These are phyloP conservation scores for Sherardia arvensis DNA, from an alignment of 257 asterid species.

Conservation along the genomic window DNA sequence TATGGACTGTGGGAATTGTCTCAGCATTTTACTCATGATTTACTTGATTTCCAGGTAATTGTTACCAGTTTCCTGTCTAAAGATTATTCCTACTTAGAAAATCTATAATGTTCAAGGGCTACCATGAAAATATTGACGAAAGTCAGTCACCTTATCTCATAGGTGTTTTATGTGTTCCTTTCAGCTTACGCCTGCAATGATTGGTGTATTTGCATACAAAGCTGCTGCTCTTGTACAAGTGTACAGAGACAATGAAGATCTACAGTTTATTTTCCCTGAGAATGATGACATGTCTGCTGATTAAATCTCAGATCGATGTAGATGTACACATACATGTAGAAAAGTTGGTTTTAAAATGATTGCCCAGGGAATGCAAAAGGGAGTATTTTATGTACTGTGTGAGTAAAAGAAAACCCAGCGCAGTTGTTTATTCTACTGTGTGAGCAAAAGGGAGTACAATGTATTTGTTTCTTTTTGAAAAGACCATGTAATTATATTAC, in stretches of 20 bases:
- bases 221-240: conserved; percentile 97
- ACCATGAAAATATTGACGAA: background rate
- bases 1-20: conserved; percentile 88
- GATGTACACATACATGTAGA: background rate
- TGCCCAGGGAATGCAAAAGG: too few species aligned
- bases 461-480: too few species aligned
- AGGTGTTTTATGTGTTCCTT: conserved; percentile 9
- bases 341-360: too few species aligned
- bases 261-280: conserved; percentile 66
- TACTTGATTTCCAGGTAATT: conserved; percentile 75
- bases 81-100: background rate
- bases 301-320: conserved; percentile 15
- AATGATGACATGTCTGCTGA: conserved; percentile 30
- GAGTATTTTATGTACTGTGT: too few species aligned
- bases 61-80: background rate
- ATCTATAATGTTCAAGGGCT: too few species aligned
- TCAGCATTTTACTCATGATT: conserved; percentile 49
- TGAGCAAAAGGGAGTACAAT: too few species aligned
- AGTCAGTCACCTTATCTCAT: background rate
- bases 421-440: too few species aligned
- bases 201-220: conserved; percentile 90
- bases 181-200: conserved; percentile 88
- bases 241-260: conserved; percentile 90
- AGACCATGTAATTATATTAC: too few species aligned
- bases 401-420: too few species aligned